Evolutionary conservation across 2,329 filamentous ascomycete genomes (phyloP), one percentile per base, ranked within the genome.

Genomic region (Talaromyces sp.): DNA sequence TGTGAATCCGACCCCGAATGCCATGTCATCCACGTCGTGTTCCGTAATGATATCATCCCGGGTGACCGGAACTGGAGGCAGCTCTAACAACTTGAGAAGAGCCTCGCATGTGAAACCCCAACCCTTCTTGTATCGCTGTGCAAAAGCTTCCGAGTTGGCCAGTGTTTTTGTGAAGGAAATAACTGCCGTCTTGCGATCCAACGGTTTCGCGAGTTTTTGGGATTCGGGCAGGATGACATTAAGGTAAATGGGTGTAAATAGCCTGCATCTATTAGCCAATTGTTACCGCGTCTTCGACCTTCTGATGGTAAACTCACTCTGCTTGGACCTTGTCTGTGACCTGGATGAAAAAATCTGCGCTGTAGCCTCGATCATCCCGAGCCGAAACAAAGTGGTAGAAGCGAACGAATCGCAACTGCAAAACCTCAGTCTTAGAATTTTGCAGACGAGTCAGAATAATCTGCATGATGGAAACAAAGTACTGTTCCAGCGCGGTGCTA

Each of bases 381-480:
- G 91, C 89, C 31, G 89, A 90, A 56, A 97, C 83, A 62, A 97
- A 86, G 73, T 99, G 93, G 73, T 95, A 99, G 79, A 99, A 95
- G 35, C 91, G 88, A 56, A 92, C 89, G 71, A 99, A 97, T 55
- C 91, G 88, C 56, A 90, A 78, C 66, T 91, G 89, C 74, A 96
- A 89, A 48, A 85, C 88, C 66, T 97, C 93, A 0, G 92, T 87
- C 76, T 83, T 94, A 75, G 76, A 90, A 76, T 80, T 87, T 78
- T 78, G 80, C 60, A 89, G 76, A 37, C 86, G 81, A 15, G 85
- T 89, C 70, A 97, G 88, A 67, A 97, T 83, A 40, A 97, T 82
- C 59, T 86, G 85, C 58, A 97, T 80, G 60, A 99, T 89, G 1
- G 87, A 85, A 8, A 83, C 79, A 69, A 95, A 95, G 74, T 91